Conservation (phyloP, 129 eudicot genomes). For the Artemisia annua region DNA sequence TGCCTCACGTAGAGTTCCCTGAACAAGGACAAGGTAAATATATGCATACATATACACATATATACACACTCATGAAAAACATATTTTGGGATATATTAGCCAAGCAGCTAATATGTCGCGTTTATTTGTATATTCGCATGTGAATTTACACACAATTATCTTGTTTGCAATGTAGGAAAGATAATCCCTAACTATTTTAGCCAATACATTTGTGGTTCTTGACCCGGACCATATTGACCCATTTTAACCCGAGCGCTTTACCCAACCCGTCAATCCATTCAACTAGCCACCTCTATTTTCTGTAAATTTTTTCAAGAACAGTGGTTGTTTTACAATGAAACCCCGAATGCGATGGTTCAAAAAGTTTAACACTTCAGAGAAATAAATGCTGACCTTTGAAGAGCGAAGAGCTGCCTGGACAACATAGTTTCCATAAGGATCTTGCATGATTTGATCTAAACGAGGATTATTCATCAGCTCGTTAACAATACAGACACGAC, state of each 20-base stretch:
- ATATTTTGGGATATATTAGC: too few relatives aligned
- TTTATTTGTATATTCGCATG: too few relatives aligned
- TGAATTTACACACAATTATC: too few relatives aligned
- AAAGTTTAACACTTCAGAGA: neutral
- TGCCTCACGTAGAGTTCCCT: slow-evolving; percentile 55
- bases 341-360: neutral
- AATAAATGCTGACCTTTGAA: slow-evolving; percentile 44
- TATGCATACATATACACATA: neutral
- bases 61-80: slow-evolving; percentile 1
- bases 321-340: slow-evolving; percentile 11
- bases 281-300: too few relatives aligned
- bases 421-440: slow-evolving; percentile 61
- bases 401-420: slow-evolving; percentile 55
- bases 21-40: slow-evolving; percentile 23
- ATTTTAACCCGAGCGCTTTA: neutral
- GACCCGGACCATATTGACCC: slow-evolving; percentile 1
- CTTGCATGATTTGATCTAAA: slow-evolving; percentile 61
- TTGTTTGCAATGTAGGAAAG: too few relatives aligned
- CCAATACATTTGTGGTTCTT: too few relatives aligned
- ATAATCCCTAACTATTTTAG: too few relatives aligned
- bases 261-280: neutral
- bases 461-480: slow-evolving; percentile 49
- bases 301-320: neutral
- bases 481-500: slow-evolving; percentile 38
- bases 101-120: too few relatives aligned